Base-by-base conservation (phyloP, 169 alveolate species). In the Plasmodium falciparum region DNA sequence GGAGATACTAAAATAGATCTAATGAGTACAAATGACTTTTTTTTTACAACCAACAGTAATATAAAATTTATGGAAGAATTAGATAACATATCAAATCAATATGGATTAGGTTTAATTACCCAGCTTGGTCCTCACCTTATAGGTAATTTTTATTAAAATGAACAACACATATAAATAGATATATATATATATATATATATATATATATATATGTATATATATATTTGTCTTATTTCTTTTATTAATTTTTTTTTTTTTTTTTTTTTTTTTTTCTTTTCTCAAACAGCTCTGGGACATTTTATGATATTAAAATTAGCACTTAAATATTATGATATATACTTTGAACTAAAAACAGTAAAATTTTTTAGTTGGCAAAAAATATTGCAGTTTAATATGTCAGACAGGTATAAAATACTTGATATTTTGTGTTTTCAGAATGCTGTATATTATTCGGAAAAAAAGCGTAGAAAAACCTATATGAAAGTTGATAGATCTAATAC, bases 301-400 rank as follows among this genome's bases (percentile, higher is more conserved):
- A 9, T 75, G 13, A 54, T 49, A 11, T 59, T 75, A n/a, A 29
- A 61, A 24, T 47, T 75, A 63, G 88, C 88, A 3, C 50, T 43
- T 50, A 75, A 39, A n/a, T 29, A 29, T 12, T 75, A 62, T 75
- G 45, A 45, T 47, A 15, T 63, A 47, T 75, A 17, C 65, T 75
- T 75, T 65, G 63, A 63, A 75, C 3, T 15, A 11, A 67, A 69
- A 75, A 47, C 45, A 5, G 4, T 63, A n/a, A 63, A 56, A 43
- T 75, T 75, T 63, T 63, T 75, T 63, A 62, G 65, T n/a, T 75
- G 75, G 89, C 69, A 75, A 62, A 61, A 52, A 63, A 22, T 75
- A 45, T 65, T 75, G 50, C 45, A 58, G 13, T 75, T 75, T 11
- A 75, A 66, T 26, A 56, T 69, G 43, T 49, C 73, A 24, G 89